A percentile compares a stretch with the other conserved stretches of the same genome.
These are phyloP conservation scores for Hypoxylon sp. DNA, from an alignment of 2,329 filamentous ascomycete genomes.

Conservation along the genomic window DNA sequence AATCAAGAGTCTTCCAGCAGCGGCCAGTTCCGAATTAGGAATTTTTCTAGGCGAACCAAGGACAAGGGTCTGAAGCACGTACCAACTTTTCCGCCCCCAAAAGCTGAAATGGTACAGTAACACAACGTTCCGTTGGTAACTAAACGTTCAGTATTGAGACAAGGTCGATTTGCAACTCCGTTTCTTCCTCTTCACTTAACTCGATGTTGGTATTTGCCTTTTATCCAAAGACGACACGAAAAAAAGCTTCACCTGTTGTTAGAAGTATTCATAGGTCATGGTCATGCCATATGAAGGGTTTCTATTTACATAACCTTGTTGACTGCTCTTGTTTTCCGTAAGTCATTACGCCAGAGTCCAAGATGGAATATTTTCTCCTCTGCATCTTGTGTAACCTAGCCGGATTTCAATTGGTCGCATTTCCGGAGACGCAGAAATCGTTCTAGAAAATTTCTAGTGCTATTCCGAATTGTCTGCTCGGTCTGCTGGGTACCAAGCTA, in stretches of 20 bases:
- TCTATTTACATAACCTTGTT: not conserved
- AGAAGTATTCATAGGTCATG: no score
- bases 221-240: not conserved
- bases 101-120: constrained; percentile 7
- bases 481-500: constrained; percentile 25
- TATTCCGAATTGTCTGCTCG: constrained; percentile 26
- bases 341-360: not conserved
- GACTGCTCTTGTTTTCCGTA: not conserved
- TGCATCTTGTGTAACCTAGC: constrained; percentile 23
- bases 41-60: constrained; percentile 22
- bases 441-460: constrained; percentile 43
- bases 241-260: not conserved
- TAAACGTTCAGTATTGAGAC: no score
- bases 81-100: constrained; percentile 16
- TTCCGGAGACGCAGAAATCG: constrained; percentile 27
- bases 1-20: constrained; percentile 13
- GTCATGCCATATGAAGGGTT: no score
- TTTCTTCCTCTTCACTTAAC: not conserved
- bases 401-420: constrained; percentile 31
- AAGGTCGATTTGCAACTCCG: not conserved
- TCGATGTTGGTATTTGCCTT: not conserved
- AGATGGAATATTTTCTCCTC: not conserved
- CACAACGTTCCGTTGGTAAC: no score
- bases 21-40: constrained; percentile 36
- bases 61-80: constrained; percentile 14